Conservation (phyloP, 176 grass and related monocot species). For the Poa pratensis region DNA sequence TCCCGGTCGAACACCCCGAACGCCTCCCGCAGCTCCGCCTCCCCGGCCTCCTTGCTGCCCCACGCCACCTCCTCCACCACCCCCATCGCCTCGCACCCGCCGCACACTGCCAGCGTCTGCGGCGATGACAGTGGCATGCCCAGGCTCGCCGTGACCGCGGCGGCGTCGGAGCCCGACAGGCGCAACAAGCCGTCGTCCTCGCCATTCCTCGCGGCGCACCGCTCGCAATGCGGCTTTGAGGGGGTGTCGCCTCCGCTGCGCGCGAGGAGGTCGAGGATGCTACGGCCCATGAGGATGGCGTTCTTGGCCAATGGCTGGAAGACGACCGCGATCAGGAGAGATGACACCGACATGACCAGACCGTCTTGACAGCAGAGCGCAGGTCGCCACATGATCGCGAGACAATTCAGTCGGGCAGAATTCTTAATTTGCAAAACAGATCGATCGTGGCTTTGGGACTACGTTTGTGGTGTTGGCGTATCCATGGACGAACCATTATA, state of each 20-base stretch:
- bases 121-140: not conserved
- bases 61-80: slow-evolving; percentile 45
- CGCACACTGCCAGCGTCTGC: not conserved
- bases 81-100: slow-evolving; percentile 36
- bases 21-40: slow-evolving; percentile 68
- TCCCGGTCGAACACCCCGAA: slow-evolving; percentile 85
- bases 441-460: too few species aligned
- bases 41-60: slow-evolving; percentile 56
- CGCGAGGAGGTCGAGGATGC: slow-evolving; percentile 13
- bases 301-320: slow-evolving; percentile 20
- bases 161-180: slow-evolving; percentile 32
- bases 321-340: slow-evolving; percentile 53
- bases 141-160: slow-evolving; percentile 42
- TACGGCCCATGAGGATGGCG: not conserved
- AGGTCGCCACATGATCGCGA: too few species aligned
- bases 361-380: not conserved
- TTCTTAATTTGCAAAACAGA: too few species aligned
- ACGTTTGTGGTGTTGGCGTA: too few species aligned
- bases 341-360: slow-evolving; percentile 45
- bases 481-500: too few species aligned
- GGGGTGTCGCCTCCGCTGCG: too few species aligned
- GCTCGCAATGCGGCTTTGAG: slow-evolving; percentile 36
- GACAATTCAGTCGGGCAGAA: too few species aligned
- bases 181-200: not conserved
- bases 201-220: not conserved